Evolutionary conservation across 228 moss, liverwort and hornwort genomes (phyloP), one percentile per base, ranked within the genome.

Genomic region (Sphagnum fallax): DNA sequence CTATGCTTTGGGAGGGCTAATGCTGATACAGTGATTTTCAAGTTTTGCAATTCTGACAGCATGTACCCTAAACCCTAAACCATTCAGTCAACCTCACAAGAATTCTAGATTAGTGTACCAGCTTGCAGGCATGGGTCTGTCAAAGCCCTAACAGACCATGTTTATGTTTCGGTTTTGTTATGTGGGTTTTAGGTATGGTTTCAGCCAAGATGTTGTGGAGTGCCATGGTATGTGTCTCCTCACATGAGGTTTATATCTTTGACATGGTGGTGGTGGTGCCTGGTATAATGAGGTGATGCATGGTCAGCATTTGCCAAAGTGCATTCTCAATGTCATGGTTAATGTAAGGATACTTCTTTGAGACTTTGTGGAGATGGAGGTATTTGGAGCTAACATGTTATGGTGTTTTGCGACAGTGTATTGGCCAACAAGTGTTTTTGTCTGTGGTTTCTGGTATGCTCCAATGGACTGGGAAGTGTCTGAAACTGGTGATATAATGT

Each of bases 381-480:
- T 32, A 32, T 1, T 32, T 1, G 1, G 32, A 32, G 32, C 32
- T 32, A 32, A 32, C 32, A 32, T 32, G 32, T 32, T 32, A 32
- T 32, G 32, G 32, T 32, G 32, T 32, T 2, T 32, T 32, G 32
- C 32, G 32, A 68, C 73, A 65, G 77, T 73, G 0, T 97, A 97
- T 55, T 97, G 93, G 93, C 93, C 97, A 49, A 81, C 66, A 60
- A 93, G 88, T 69, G 70, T 97, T 63, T 81, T 75, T 11, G 88
- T 93, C 48, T 93, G 97, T 78, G 93, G 97, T 61, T 97, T 93
- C 74, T 97, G 93, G 97, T 93, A 83, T 76, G 80, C 97, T 61
- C 88, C 91, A 11, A 16, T 75, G n/a, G 87, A 91, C 63, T 97
- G 93, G 93, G 95, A 92, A 67, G 79, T 63, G 32, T 32, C 32